Evolutionary conservation across 495 filamentous ascomycete species (phyloP).

Genomic region (Trichodelitschia bisporula): DNA sequence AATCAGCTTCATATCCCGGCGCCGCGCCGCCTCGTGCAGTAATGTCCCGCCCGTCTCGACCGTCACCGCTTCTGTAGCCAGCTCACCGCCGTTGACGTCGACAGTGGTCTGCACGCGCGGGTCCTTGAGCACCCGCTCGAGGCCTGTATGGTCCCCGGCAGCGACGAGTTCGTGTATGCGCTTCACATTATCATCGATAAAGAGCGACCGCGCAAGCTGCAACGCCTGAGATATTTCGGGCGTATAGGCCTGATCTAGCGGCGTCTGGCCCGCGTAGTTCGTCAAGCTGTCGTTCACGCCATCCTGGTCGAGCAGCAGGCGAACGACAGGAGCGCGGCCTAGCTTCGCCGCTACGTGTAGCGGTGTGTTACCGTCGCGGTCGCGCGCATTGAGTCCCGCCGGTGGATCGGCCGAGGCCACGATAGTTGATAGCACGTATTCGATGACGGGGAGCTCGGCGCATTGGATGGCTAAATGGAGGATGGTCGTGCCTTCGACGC

Average conservation of each 20-base stretch:
- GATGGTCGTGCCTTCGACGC: constrained; percentile 58
- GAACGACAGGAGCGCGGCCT: constrained; percentile 53
- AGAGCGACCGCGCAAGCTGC: constrained; percentile 73
- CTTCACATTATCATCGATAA: constrained; percentile 62
- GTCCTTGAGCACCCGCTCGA: constrained; percentile 63
- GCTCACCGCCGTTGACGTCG: constrained; percentile 74
- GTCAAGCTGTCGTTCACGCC: constrained; percentile 71
- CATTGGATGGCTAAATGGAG: constrained; percentile 94
- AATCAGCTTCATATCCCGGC: constrained; percentile 60
- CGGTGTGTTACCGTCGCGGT: constrained; percentile 82
- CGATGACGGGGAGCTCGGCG: constrained; percentile 84
- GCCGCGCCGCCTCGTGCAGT: constrained; percentile 78
- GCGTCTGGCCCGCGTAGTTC: constrained; percentile 71
- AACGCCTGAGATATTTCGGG: constrained; percentile 91
- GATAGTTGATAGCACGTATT: constrained; percentile 58
- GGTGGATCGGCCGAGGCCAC: constrained; percentile 23
- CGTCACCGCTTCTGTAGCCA: constrained; percentile 58
- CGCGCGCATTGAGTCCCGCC: constrained; percentile 51
- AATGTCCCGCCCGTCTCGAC: constrained; percentile 62
- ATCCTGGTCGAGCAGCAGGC: constrained; percentile 50
- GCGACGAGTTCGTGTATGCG: constrained; percentile 56
- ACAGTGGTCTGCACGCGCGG: constrained; percentile 58
- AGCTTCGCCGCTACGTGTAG: constrained; percentile 72
- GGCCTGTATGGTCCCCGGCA: constrained; percentile 42
- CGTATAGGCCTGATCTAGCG: constrained; percentile 69